Evolutionary conservation across 495 filamentous ascomycete genomes (phyloP).

Genomic region (Penicillium samsonianum): DNA sequence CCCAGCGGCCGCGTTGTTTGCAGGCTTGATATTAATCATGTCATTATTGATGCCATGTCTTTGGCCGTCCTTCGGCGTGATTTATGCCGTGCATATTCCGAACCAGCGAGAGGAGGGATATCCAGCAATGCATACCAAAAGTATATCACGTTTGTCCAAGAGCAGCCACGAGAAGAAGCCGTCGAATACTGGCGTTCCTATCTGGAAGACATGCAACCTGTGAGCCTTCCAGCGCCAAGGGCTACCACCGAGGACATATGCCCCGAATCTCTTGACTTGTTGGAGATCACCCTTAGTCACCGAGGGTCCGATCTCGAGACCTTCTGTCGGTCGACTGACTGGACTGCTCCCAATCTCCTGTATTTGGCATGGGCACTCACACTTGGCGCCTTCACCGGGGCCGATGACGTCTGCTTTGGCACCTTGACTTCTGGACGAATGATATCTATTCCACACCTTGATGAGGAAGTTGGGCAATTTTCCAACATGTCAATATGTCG

Average conservation of each 20-base stretch:
- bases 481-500: constrained; percentile 42
- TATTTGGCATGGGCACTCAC: constrained; percentile 46
- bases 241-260: not conserved
- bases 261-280: not conserved
- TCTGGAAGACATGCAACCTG: constrained; percentile 42
- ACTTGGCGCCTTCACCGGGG: constrained; percentile 38
- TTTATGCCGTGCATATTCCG: not conserved
- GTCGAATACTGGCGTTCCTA: constrained; percentile 47
- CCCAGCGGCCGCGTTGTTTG: not conserved
- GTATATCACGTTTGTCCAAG: constrained; percentile 43
- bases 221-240: constrained; percentile 38
- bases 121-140: constrained; percentile 3
- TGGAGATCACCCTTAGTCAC: constrained; percentile 10
- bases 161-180: constrained; percentile 29
- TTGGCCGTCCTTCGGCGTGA: not conserved
- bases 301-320: constrained; percentile 32
- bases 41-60: not conserved
- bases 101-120: not conserved
- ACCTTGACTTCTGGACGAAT: constrained; percentile 18
- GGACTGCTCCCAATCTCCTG: constrained; percentile 32
- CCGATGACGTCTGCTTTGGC: not conserved
- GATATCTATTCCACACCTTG: constrained; percentile 26
- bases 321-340: constrained; percentile 30
- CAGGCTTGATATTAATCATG: not conserved
- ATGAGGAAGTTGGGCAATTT: constrained; percentile 39